These are phyloP conservation scores for Picea mariana DNA, from an alignment of 83 land plant species.

Conservation along the genomic window DNA sequence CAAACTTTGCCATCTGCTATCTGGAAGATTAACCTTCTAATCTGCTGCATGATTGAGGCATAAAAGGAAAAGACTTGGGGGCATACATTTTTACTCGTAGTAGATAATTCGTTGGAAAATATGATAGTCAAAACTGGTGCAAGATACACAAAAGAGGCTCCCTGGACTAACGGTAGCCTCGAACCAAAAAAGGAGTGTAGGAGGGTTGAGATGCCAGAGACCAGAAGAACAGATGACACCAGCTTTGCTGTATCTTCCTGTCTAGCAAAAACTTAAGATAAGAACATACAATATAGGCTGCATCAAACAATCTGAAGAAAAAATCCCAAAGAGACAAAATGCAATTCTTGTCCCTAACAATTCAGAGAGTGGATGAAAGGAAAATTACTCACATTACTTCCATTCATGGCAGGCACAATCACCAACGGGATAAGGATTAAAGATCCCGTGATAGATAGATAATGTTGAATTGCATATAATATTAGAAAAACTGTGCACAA, in stretches of 20 bases:
- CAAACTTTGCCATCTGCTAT: slow-evolving; percentile 1
- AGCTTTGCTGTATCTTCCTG: slow-evolving; percentile 90
- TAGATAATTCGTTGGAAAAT: slow-evolving; percentile 62
- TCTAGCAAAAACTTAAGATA: background rate
- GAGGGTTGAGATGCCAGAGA: slow-evolving; percentile 93
- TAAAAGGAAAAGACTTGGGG: too few relatives aligned
- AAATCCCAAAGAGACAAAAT: background rate
- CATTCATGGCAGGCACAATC: slow-evolving; percentile 98
- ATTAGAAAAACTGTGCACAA: slow-evolving; percentile 77
- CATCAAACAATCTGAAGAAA: background rate
- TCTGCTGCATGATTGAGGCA: background rate
- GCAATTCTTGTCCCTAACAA: background rate
- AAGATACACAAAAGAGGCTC: slow-evolving; percentile 95
- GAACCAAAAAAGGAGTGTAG: slow-evolving; percentile 89
- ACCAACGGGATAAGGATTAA: slow-evolving; percentile 90
- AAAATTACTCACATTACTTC: slow-evolving; percentile 64
- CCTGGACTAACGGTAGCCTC: slow-evolving; percentile 91
- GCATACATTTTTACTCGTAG: slow-evolving; percentile 57
- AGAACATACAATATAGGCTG: background rate
- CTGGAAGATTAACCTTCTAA: too few relatives aligned
- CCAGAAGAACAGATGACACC: slow-evolving; percentile 87
- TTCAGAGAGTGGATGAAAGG: background rate
- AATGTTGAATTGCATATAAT: slow-evolving; percentile 89
- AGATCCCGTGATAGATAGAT: slow-evolving; percentile 87
- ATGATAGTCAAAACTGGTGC: slow-evolving; percentile 92